phyloP scores from a whole-genome alignment of 2,329 filamentous ascomycete genomes.

The Parastagonospora nodorum region DNA sequence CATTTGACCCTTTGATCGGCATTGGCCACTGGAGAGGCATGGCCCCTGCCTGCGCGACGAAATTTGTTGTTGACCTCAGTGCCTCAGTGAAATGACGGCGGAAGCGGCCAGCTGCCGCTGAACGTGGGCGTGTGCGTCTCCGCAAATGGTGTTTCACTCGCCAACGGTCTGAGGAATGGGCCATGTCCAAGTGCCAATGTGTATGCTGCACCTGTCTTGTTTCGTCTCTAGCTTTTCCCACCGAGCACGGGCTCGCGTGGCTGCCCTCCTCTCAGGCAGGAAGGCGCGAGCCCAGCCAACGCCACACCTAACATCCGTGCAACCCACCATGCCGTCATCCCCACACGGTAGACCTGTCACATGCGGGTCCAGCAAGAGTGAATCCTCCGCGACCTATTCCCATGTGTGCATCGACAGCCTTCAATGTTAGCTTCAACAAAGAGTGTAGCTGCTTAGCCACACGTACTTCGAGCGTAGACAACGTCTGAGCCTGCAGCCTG shows the following conservation, averaged over 20 bases:
- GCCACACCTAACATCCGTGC: constrained; percentile 1
- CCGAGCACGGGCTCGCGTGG: constrained; percentile 1
- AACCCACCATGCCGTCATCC: not conserved
- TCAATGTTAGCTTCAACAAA: too few relatives aligned
- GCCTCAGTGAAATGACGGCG: constrained; percentile 13
- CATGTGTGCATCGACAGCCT: too few relatives aligned
- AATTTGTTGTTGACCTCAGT: not conserved
- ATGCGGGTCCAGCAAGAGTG: not conserved
- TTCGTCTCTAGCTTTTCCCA: not conserved
- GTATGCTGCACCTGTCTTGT: not conserved
- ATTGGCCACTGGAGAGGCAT: not conserved
- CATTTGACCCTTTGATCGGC: constrained; percentile 1
- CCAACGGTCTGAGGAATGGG: not conserved
- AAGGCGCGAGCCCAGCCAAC: not conserved
- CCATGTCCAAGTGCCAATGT: not conserved
- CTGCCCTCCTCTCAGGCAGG: not conserved
- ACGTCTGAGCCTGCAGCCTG: not conserved
- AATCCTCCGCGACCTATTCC: too few relatives aligned
- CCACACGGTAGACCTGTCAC: not conserved
- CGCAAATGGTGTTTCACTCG: constrained; percentile 1
- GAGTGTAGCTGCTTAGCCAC: constrained; percentile 10
- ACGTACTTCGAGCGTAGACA: constrained; percentile 12
- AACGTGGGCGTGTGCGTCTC: constrained; percentile 2
- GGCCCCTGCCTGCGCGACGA: not conserved
- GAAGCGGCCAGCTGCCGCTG: not conserved